Conservation (phyloP, 2,329 filamentous ascomycete species). For the Hymenoscyphus scutula region DNA sequence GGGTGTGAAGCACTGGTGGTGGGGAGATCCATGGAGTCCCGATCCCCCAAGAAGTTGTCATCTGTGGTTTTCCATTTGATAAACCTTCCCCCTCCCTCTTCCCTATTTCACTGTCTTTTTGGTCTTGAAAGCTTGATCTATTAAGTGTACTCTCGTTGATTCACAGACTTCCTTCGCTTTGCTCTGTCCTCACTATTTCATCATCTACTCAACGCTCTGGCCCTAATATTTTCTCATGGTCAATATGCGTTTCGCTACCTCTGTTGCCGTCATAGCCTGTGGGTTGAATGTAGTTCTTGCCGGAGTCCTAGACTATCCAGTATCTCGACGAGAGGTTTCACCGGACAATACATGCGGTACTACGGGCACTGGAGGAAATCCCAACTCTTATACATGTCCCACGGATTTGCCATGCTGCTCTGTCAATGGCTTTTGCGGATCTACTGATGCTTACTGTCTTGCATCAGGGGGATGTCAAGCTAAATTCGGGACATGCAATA, state of each 20-base stretch:
- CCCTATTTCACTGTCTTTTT: neutral
- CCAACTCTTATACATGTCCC: slow-evolving; percentile 25
- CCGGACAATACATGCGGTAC: slow-evolving; percentile 28
- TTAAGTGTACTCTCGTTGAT: slow-evolving; percentile 4
- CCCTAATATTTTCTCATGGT: neutral
- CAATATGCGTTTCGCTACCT: slow-evolving; percentile 7
- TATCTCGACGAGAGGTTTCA: slow-evolving; percentile 18
- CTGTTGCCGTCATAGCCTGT: slow-evolving; percentile 5
- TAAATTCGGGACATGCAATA: slow-evolving; percentile 21
- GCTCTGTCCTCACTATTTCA: neutral
- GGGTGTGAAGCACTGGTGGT: neutral
- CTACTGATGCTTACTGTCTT: slow-evolving; percentile 32
- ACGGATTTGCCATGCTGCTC: slow-evolving; percentile 32
- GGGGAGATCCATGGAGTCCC: neutral
- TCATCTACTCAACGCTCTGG: neutral
- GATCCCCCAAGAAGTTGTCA: neutral
- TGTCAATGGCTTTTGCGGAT: slow-evolving; percentile 36
- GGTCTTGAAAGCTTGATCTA: neutral
- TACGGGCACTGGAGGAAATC: slow-evolving; percentile 19
- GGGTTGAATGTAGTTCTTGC: slow-evolving; percentile 11
- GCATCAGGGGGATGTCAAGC: slow-evolving; percentile 33
- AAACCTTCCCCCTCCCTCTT: neutral
- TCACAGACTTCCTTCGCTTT: neutral
- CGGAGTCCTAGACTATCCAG: slow-evolving; percentile 5
- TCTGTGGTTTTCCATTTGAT: no score